Conservation (phyloP, 495 filamentous ascomycete species). For the Cladorrhinum samala region DNA sequence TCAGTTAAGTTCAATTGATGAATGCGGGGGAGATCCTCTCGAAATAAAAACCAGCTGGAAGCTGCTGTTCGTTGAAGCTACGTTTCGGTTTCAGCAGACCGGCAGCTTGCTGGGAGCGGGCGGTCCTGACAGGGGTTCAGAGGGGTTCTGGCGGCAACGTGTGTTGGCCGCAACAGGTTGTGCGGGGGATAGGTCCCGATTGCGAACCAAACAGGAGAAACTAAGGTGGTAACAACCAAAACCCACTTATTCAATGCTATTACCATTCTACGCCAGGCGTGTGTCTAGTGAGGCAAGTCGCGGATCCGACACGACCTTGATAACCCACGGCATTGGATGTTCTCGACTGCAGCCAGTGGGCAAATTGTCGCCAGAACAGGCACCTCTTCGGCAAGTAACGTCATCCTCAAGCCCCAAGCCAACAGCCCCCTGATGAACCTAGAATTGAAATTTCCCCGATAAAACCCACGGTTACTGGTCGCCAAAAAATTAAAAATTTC, state of each 20-base stretch:
- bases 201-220: background rate
- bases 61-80: conserved; percentile 25
- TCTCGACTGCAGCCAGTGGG: background rate
- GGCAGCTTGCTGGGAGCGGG: conserved; percentile 5
- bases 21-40: background rate
- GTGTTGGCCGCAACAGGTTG: background rate
- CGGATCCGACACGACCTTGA: background rate
- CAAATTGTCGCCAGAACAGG: background rate
- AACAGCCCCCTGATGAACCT: no score
- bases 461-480: background rate
- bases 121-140: conserved; percentile 1
- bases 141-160: conserved; percentile 9
- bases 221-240: no score
- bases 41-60: background rate
- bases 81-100: conserved; percentile 26
- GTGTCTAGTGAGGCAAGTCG: background rate
- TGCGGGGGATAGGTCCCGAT: background rate
- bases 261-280: background rate
- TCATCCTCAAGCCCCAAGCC: conserved; percentile 7
- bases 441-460: background rate
- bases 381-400: conserved; percentile 11
- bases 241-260: no score
- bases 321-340: background rate
- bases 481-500: background rate
- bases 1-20: conserved; percentile 15